phyloP scores from a whole-genome alignment of 2,329 filamentous ascomycete genomes.

The Paecilomyces fulvus region DNA sequence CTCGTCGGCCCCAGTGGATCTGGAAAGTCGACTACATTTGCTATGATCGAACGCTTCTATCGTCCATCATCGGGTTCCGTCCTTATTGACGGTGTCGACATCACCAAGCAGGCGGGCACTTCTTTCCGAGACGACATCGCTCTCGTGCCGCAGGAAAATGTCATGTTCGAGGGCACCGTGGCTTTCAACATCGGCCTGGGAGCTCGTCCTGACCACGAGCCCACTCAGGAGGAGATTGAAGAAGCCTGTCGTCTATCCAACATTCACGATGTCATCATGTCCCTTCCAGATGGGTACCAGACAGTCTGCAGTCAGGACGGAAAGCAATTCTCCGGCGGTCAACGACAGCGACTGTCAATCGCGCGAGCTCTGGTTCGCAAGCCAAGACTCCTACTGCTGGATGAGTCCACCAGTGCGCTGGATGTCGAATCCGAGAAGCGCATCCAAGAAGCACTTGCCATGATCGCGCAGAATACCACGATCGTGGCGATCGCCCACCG shows the following conservation, averaged over 20 bases:
- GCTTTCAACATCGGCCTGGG: slow-evolving; percentile 40
- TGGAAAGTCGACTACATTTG: slow-evolving; percentile 59
- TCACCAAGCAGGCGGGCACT: slow-evolving; percentile 29
- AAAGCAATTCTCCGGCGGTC: slow-evolving; percentile 48
- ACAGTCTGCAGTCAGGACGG: slow-evolving; percentile 51
- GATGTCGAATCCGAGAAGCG: slow-evolving; percentile 46
- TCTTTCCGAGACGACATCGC: slow-evolving; percentile 38
- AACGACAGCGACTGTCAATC: slow-evolving; percentile 51
- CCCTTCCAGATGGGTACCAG: slow-evolving; percentile 57
- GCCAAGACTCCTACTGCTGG: slow-evolving; percentile 49
- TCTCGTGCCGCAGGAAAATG: slow-evolving; percentile 41
- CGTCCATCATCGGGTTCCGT: slow-evolving; percentile 42
- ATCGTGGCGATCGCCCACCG: slow-evolving; percentile 36
- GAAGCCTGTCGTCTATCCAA: slow-evolving; percentile 60
- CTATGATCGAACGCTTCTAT: slow-evolving; percentile 49
- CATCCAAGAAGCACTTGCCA: slow-evolving; percentile 35
- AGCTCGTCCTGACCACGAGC: slow-evolving; percentile 45
- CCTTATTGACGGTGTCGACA: slow-evolving; percentile 44
- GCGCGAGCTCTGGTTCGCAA: slow-evolving; percentile 49
- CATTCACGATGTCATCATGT: slow-evolving; percentile 59
- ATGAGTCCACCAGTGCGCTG: slow-evolving; percentile 53
- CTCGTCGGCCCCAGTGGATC: slow-evolving; percentile 59
- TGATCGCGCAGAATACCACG: slow-evolving; percentile 24
- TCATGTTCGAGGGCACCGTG: slow-evolving; percentile 41
- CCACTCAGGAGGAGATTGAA: slow-evolving; percentile 53